Evolutionary conservation across 208 protist species (phyloP), one percentile per base, ranked within the genome.

Genomic region (Lotmaria passim): DNA sequence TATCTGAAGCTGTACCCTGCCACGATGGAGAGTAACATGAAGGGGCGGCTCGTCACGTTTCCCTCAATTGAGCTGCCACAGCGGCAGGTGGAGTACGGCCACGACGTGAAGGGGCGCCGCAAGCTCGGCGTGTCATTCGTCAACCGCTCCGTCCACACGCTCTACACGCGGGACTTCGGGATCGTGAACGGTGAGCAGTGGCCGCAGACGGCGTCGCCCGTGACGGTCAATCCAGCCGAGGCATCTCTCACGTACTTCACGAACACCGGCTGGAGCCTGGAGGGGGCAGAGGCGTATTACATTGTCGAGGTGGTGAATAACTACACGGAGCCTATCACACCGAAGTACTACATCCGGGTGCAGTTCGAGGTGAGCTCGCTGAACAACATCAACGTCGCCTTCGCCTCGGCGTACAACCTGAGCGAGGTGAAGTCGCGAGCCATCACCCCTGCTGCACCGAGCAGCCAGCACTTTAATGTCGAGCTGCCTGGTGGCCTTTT

Each of bases 341-440:
- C 55, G 31, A 34, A 60, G 36, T 88, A 81, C 69, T 93, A 81
- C 62, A 53, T 93, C 7, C 78, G 82, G 23, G 47, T 91, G 21
- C 80, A 90, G 61, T 89, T 93, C 62, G 89, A 92, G 61, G 73
- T 92, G 11, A 91, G 68, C 38, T 77, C 89, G 4, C 64, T 87
- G 24, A 94, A 94, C 60, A 81, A 79, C 33, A 44, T 92, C 7
- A 83, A 80, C 61, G 56, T 89, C 19, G 72, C 58, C 58, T 72
- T 87, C 36, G 75, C 75, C 5, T 64, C 68, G 1, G 58, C 81
- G 19, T 41, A 63, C 30, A 85, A 79, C 10, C 21, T 84, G 7
- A n/a, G 52, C 7, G 82, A 87, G 62, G 47, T 91, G 33, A 69
- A 65, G 57, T 73, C 81, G 51, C 81, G 78, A 61, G 50, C 79